Evolutionary conservation across 352 stramenopile genomes (phyloP).

Genomic region (Globisporangium abappressorium): DNA sequence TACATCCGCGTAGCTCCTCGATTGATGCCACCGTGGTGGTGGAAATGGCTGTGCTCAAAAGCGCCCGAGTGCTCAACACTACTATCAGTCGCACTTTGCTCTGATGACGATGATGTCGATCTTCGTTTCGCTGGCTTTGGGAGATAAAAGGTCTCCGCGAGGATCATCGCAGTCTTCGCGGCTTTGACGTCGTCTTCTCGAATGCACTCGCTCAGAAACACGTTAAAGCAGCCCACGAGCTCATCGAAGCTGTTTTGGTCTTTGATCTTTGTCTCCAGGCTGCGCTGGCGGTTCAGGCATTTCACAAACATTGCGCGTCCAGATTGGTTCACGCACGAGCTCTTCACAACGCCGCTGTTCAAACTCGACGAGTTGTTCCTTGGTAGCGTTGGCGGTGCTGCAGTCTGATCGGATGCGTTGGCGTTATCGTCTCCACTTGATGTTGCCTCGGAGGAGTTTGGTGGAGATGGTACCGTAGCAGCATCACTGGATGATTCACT

Average conservation of each 20-base stretch:
- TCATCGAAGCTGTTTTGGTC: constrained; percentile 54
- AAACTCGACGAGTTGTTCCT: neutral
- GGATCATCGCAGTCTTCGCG: constrained; percentile 86
- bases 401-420: neutral
- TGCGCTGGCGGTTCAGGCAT: constrained; percentile 79
- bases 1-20: constrained; percentile 65
- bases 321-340: constrained; percentile 24
- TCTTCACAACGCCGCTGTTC: constrained; percentile 19
- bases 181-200: constrained; percentile 79
- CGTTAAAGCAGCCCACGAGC: constrained; percentile 65
- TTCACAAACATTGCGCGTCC: constrained; percentile 77
- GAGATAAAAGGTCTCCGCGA: constrained; percentile 81
- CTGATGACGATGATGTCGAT: constrained; percentile 12
- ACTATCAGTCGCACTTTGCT: neutral
- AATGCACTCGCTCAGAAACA: constrained; percentile 73
- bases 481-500: neutral
- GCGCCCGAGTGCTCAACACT: neutral
- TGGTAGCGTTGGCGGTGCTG: neutral
- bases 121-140: constrained; percentile 13
- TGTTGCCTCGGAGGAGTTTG: neutral
- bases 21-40: constrained; percentile 13
- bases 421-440: neutral
- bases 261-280: constrained; percentile 71
- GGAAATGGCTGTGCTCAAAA: neutral
- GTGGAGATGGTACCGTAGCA: neutral